A percentile compares a stretch with the other conserved stretches of the same genome.
These are phyloP conservation scores for Helicostylum pulchrum DNA, from an alignment of 192 early-diverging fungal species.

Conservation along the genomic window DNA sequence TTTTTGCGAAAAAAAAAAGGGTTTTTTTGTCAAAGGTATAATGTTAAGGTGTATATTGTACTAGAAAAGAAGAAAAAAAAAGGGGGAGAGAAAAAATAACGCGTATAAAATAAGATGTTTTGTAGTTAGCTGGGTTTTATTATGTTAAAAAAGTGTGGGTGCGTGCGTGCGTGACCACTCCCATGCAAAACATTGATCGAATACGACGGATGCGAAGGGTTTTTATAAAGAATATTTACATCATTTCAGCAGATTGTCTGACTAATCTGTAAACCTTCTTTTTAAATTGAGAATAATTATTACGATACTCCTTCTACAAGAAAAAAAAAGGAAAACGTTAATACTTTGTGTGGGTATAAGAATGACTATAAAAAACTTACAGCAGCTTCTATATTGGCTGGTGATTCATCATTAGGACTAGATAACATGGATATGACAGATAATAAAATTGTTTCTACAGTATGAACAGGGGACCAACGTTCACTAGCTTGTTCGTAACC, in stretches of 20 bases:
- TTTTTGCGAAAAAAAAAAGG: neutral
- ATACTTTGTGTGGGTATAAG: no score
- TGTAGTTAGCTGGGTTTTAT: no score
- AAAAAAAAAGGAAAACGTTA: no score
- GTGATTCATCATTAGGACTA: conserved; percentile 90
- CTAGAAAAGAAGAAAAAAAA: neutral
- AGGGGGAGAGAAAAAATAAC: neutral
- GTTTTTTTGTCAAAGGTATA: neutral
- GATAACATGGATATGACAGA: conserved; percentile 91
- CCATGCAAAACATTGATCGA: no score
- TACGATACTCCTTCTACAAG: conserved; percentile 73
- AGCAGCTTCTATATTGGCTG: conserved; percentile 95
- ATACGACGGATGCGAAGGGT: no score
- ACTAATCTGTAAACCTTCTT: conserved; percentile 66
- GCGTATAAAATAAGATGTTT: no score
- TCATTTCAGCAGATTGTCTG: conserved; percentile 47
- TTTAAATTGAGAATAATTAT: conserved; percentile 66
- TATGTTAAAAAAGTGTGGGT: no score
- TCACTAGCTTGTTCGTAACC: conserved; percentile 90
- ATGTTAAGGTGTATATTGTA: neutral
- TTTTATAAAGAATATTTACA: conserved; percentile 23
- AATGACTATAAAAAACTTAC: conserved; percentile 44
- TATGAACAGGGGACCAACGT: conserved; percentile 95
- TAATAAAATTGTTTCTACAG: conserved; percentile 88
- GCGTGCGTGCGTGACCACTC: no score